phyloP scores from a whole-genome alignment of 2,329 filamentous ascomycete species.

The Dothideomycetes sp. region DNA sequence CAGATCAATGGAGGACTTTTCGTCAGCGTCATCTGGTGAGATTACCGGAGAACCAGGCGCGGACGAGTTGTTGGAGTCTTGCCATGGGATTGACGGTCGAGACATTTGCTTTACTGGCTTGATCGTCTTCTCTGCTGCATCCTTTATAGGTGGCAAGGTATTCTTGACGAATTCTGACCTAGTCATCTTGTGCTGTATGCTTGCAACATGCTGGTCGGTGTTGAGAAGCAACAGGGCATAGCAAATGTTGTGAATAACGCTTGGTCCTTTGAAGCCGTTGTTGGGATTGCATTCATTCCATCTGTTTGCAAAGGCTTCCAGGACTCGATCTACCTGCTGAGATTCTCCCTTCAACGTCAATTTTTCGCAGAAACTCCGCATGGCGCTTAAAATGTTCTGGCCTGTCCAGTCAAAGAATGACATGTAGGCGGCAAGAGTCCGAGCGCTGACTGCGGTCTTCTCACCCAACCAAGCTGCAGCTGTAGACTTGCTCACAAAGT shows the following conservation, averaged over 20 bases:
- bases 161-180: slow-evolving; percentile 91
- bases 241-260: slow-evolving; percentile 93
- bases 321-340: slow-evolving; percentile 89
- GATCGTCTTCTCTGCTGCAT: slow-evolving; percentile 44
- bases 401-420: slow-evolving; percentile 78
- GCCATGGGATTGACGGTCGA: slow-evolving; percentile 20
- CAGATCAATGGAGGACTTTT: slow-evolving; percentile 22
- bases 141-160: slow-evolving; percentile 78
- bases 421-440: slow-evolving; percentile 71
- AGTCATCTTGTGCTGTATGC: slow-evolving; percentile 96
- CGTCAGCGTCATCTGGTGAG: slow-evolving; percentile 12
- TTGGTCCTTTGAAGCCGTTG: slow-evolving; percentile 85
- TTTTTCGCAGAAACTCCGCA: slow-evolving; percentile 71
- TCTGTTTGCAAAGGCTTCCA: slow-evolving; percentile 76
- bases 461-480: slow-evolving; percentile 87
- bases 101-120: slow-evolving; percentile 11
- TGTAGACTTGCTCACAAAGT: slow-evolving; percentile 65
- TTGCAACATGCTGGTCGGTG: slow-evolving; percentile 87
- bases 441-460: slow-evolving; percentile 39
- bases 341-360: slow-evolving; percentile 82
- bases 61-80: slow-evolving; percentile 14
- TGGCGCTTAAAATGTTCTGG: slow-evolving; percentile 64
- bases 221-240: slow-evolving; percentile 94
- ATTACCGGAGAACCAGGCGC: neutral
- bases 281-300: slow-evolving; percentile 92